Base-by-base conservation (phyloP, 2,329 filamentous ascomycete genomes). In the Fusarium tuaranense region DNA sequence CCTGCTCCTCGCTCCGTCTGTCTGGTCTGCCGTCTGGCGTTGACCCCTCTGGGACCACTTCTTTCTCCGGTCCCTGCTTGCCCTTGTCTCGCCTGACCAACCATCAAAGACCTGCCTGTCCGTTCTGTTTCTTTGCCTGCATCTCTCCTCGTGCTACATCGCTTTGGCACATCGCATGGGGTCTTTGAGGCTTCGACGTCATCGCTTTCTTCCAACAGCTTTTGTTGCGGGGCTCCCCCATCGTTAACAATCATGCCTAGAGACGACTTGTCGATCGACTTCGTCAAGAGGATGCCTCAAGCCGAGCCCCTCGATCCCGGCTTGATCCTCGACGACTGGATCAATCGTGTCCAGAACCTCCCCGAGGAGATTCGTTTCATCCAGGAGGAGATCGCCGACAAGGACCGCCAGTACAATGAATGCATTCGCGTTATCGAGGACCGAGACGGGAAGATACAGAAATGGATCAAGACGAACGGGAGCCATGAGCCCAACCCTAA, bases 361-460 rank as follows among this genome's bases (percentile, higher is more conserved):
- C 94, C 94, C 71, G 93, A 94, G 73, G 94, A 97, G 83, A 92
- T 97, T 69, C 92, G 92, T 22, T 95, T 95, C 84, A 88, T 96
- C 72, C 92, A 95, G 79, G 94, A 95, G 80, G 94, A 97, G 83
- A 94, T 96, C 73, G 88, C 91, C 79, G 92, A 94, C 81, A 96
- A 95, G 82, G 94, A 97, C 81, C 88, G 90, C 60, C 88, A 91
- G 74, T 93, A 94, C 76, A 87, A 90, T 79, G 91, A 94, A 58
- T 92, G 92, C 80, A 86, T 92, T 68, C 88, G 90, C 71, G 88
- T 89, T 73, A 94, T 95, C 79, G 89, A 91, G 46, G 91, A 93
- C 68, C 91, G 92, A 74, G 94, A 97, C 79, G 88, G 84, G 63
- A 92, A 92, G 79, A 91, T 97, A 46, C 94, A 97, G 80, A 94